Evolutionary conservation across 2,329 filamentous ascomycete genomes (phyloP).

Genomic region (Phialemonium atrogriseum): DNA sequence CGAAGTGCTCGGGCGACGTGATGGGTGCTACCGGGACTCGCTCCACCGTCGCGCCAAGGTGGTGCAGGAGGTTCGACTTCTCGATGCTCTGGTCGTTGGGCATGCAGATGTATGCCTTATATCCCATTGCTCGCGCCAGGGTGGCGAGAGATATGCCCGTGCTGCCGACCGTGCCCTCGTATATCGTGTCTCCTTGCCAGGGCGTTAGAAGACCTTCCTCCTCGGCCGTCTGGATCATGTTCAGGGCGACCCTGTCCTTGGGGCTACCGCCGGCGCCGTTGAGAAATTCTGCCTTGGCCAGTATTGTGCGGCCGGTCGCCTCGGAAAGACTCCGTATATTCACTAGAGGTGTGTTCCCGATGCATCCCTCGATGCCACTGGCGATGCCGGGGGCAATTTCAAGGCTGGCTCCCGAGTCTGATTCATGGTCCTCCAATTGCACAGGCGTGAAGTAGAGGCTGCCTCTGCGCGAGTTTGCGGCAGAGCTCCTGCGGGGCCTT

Average conservation of each 20-base stretch:
- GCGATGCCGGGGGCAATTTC: constrained; percentile 37
- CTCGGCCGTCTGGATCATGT: constrained; percentile 81
- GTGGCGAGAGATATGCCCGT: constrained; percentile 93
- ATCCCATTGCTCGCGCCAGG: constrained; percentile 79
- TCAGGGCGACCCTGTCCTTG: constrained; percentile 89
- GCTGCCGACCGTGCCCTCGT: constrained; percentile 93
- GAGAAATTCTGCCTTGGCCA: constrained; percentile 92
- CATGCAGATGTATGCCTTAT: constrained; percentile 95
- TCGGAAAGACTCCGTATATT: constrained; percentile 77
- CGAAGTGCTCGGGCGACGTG: constrained; percentile 86
- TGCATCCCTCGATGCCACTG: constrained; percentile 81
- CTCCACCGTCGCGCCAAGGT: constrained; percentile 88
- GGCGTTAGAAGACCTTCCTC: constrained; percentile 66
- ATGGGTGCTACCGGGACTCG: constrained; percentile 87
- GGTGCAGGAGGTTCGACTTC: constrained; percentile 81
- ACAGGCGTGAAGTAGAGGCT: constrained; percentile 43
- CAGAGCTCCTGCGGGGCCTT: constrained; percentile 13
- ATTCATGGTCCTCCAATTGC: constrained; percentile 48
- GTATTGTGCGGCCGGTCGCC: constrained; percentile 78
- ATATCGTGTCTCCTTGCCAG: constrained; percentile 83
- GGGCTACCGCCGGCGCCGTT: constrained; percentile 92
- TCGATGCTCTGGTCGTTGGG: constrained; percentile 83
- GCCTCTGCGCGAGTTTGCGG: constrained; percentile 23
- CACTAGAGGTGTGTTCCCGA: constrained; percentile 88
- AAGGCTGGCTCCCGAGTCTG: constrained; percentile 18